phyloP scores from a whole-genome alignment of 805 yeast species.

The Pichia kluyveri region DNA sequence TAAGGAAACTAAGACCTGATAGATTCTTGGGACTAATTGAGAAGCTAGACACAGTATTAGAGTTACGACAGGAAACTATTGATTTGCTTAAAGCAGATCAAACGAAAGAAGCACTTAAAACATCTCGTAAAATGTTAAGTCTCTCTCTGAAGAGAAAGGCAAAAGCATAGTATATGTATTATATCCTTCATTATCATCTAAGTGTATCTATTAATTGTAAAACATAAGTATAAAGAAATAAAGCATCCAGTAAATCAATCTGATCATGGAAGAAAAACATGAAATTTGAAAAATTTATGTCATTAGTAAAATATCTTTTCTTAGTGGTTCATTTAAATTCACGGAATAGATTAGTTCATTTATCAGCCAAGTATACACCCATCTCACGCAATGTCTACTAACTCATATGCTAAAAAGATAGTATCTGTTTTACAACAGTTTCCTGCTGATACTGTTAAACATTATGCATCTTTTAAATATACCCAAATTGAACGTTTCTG shows the following conservation, averaged over 20 bases:
- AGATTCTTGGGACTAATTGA: constrained; percentile 9
- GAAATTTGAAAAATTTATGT: no score
- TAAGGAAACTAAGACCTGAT: not conserved
- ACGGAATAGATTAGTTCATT: no score
- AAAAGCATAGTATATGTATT: no score
- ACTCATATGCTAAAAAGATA: constrained; percentile 38
- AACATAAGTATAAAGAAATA: no score
- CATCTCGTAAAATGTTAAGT: constrained; percentile 2
- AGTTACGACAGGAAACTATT: constrained; percentile 14
- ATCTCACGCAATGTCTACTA: constrained; percentile 2
- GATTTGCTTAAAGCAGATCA: not conserved
- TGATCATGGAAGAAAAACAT: no score
- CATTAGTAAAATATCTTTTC: no score
- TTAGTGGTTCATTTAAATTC: no score
- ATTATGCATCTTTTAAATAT: constrained; percentile 62
- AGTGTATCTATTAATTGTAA: no score
- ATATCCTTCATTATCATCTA: no score
- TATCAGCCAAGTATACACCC: no score
- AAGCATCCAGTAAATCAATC: no score
- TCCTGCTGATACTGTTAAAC: constrained; percentile 63
- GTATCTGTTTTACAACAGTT: constrained; percentile 49
- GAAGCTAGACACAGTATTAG: constrained; percentile 15
- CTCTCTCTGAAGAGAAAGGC: not conserved
- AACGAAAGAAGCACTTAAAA: not conserved
- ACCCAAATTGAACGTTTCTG: constrained; percentile 51